Evolutionary conservation across 2,329 filamentous ascomycete genomes (phyloP).

Genomic region (Myriosclerotinia curreyana): DNA sequence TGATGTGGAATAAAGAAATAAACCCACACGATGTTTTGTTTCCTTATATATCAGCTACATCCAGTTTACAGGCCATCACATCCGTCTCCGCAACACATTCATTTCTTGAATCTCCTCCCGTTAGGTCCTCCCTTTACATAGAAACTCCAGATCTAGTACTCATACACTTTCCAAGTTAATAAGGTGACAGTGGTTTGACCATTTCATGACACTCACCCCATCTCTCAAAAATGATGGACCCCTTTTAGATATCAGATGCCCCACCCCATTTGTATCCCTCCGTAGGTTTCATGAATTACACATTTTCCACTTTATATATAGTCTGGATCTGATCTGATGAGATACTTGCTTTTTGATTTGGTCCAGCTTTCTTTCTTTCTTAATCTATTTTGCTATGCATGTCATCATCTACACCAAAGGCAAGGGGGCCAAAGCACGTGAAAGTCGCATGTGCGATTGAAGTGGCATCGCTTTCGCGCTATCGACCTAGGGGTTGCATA

Average conservation of each 20-base stretch:
- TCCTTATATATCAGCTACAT: too few species aligned
- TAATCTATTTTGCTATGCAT: background rate
- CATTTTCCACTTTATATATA: background rate
- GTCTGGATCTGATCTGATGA: background rate
- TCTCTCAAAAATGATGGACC: background rate
- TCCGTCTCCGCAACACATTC: too few species aligned
- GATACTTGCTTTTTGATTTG: background rate
- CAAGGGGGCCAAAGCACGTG: background rate
- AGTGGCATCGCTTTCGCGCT: rapidly evolving
- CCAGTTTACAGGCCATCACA: too few species aligned
- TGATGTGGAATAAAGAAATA: too few species aligned
- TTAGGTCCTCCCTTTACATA: too few species aligned
- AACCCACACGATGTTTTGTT: too few species aligned
- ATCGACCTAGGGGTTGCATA: background rate
- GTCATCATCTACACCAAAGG: background rate
- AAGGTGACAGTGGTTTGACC: background rate
- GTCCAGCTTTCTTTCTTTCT: too few species aligned
- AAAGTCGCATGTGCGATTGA: background rate
- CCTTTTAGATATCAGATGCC: background rate
- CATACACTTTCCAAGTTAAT: background rate
- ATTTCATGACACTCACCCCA: background rate
- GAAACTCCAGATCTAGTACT: too few species aligned
- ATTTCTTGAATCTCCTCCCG: too few species aligned
- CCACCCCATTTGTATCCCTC: background rate
- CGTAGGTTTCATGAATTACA: background rate